Conservation (phyloP, 129 eudicot genomes). For the Logfia minima region DNA sequence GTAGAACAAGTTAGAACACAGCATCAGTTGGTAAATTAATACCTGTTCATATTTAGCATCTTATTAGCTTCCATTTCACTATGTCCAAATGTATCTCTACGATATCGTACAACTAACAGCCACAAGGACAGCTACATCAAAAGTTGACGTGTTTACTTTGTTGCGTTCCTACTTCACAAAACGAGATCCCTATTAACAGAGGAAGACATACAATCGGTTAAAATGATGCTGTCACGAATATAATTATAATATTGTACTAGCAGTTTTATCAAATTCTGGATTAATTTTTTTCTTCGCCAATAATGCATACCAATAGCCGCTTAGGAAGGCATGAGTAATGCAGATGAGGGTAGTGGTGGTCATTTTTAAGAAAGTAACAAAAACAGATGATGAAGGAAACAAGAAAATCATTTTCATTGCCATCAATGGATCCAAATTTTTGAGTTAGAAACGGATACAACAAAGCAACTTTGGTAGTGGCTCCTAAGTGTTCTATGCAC, state of each 20-base stretch:
- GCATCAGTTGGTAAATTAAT: not conserved
- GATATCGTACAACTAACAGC: slow-evolving; percentile 1
- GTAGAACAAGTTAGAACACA: slow-evolving; percentile 14
- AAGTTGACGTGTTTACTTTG: slow-evolving; percentile 18
- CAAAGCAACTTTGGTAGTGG: slow-evolving; percentile 45
- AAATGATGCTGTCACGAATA: slow-evolving; percentile 19
- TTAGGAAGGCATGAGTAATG: not conserved
- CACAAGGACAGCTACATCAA: slow-evolving; percentile 24
- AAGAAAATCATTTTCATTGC: slow-evolving; percentile 31
- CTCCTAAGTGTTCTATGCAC: slow-evolving; percentile 35
- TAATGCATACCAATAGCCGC: not conserved
- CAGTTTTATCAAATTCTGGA: slow-evolving; percentile 1
- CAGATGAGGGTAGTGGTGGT: not conserved
- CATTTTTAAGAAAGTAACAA: slow-evolving; percentile 16
- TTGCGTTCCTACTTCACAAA: slow-evolving; percentile 7
- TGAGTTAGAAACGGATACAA: slow-evolving; percentile 10
- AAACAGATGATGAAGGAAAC: slow-evolving; percentile 51
- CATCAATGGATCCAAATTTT: slow-evolving; percentile 36
- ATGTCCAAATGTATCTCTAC: slow-evolving; percentile 6
- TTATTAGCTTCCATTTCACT: slow-evolving; percentile 12
- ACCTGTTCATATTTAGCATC: not conserved
- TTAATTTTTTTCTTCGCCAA: not conserved
- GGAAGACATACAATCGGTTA: slow-evolving; percentile 27
- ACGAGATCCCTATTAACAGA: not conserved
- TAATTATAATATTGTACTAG: not conserved